Percentiles rank a stretch among this genome's conserved stretches.
Evolutionary conservation across 139 green algal species (phyloP).

Genomic region (Picochlorum costavermella): DNA sequence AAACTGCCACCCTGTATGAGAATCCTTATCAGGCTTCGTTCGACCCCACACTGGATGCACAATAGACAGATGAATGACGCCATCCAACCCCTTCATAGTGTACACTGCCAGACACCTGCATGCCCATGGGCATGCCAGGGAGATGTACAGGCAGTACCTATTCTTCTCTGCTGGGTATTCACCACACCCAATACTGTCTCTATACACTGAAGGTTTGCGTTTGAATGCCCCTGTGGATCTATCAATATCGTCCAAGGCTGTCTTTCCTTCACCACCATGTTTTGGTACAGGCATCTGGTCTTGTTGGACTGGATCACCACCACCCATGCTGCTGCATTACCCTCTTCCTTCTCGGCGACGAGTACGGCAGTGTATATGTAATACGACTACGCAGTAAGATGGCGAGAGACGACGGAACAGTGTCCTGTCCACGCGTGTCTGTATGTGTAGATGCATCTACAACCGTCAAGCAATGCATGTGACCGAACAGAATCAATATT

Average conservation of each 20-base stretch:
- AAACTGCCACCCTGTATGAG: slow-evolving; percentile 85
- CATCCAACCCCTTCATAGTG: slow-evolving; percentile 71
- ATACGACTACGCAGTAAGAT: too few relatives aligned
- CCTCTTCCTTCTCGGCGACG: too few relatives aligned
- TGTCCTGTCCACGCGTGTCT: too few relatives aligned
- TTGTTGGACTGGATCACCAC: too few relatives aligned
- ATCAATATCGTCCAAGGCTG: slow-evolving; percentile 45
- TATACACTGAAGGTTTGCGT: slow-evolving; percentile 25
- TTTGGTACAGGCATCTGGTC: too few relatives aligned
- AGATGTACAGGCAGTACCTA: slow-evolving; percentile 95
- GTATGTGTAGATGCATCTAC: too few relatives aligned
- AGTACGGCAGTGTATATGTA: too few relatives aligned
- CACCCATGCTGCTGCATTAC: too few relatives aligned
- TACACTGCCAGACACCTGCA: slow-evolving; percentile 53
- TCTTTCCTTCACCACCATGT: background rate
- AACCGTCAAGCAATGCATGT: too few relatives aligned
- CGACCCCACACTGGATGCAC: slow-evolving; percentile 78
- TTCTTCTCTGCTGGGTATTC: slow-evolving; percentile 48
- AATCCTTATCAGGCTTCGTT: slow-evolving; percentile 70
- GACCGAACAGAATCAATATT: too few relatives aligned
- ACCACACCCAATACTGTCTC: slow-evolving; percentile 39
- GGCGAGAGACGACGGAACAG: too few relatives aligned
- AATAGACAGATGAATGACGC: slow-evolving; percentile 74
- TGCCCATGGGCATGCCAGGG: slow-evolving; percentile 90
- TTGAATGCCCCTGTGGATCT: slow-evolving; percentile 30